Conservation (phyloP, 2,329 filamentous ascomycete species). For the Hypomyces rosellus region DNA sequence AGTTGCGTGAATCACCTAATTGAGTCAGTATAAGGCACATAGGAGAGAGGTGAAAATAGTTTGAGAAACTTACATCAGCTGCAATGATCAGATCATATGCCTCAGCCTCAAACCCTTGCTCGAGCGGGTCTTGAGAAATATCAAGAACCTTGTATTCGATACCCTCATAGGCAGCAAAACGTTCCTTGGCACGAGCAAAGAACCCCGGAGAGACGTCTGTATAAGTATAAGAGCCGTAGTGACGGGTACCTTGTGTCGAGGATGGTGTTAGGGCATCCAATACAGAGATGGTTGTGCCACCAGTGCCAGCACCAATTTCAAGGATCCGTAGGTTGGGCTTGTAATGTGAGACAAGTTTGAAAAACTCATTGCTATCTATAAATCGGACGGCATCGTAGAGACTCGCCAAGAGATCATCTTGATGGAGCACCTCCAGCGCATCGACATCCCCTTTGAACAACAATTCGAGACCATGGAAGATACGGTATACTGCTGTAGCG, state of each 20-base stretch:
- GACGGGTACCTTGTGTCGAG: background rate
- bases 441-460: background rate
- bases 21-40: no score
- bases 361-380: constrained; percentile 11
- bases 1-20: constrained; percentile 20
- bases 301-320: constrained; percentile 35
- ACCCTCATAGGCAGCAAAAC: constrained; percentile 9
- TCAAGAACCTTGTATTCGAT: constrained; percentile 20
- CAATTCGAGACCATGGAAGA: background rate
- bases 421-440: background rate
- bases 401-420: background rate
- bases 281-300: constrained; percentile 9
- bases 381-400: background rate
- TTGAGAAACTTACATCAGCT: constrained; percentile 11
- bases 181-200: constrained; percentile 16
- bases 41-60: no score
- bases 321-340: constrained; percentile 27
- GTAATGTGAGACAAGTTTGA: constrained; percentile 17
- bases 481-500: background rate
- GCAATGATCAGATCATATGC: constrained; percentile 20
- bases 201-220: constrained; percentile 19
- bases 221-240: constrained; percentile 14
- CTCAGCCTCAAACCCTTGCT: constrained; percentile 17
- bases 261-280: background rate
- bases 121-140: constrained; percentile 17